A percentile compares a stretch with the other conserved stretches of the same genome.
phyloP scores from a whole-genome alignment of 306 rosid species.

The Medicago lupulina region DNA sequence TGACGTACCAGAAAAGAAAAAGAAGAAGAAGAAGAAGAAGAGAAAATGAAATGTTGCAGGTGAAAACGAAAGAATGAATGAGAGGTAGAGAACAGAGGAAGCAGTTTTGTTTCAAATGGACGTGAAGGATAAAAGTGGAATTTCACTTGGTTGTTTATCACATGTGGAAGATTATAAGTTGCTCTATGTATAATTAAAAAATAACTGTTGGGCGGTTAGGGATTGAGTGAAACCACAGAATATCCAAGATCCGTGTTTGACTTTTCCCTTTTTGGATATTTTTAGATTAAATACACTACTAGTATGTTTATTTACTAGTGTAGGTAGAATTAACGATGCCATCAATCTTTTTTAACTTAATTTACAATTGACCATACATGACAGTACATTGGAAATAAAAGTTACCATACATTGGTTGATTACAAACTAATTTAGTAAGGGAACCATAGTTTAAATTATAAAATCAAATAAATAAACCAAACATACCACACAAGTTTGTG shows the following conservation, averaged over 20 bases:
- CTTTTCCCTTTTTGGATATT: background rate
- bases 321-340: too few relatives aligned
- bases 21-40: background rate
- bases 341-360: too few relatives aligned
- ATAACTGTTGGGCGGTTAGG: background rate
- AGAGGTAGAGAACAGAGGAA: background rate
- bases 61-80: background rate
- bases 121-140: constrained; percentile 33
- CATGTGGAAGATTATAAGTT: background rate
- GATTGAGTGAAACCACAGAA: background rate
- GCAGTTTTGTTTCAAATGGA: background rate
- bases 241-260: background rate
- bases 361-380: too few relatives aligned
- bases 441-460: too few relatives aligned
- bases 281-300: too few relatives aligned
- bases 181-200: background rate
- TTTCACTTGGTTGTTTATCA: background rate
- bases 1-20: constrained; percentile 26
- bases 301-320: too few relatives aligned
- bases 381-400: too few relatives aligned
- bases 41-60: background rate
- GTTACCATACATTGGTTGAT: too few relatives aligned
- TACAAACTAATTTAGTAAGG: too few relatives aligned
- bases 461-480: too few relatives aligned
- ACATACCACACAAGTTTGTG: too few relatives aligned